Evolutionary conservation across 2,329 filamentous ascomycete species (phyloP), one percentile per base, ranked within the genome.

Genomic region (Epichloe brachyelytri): DNA sequence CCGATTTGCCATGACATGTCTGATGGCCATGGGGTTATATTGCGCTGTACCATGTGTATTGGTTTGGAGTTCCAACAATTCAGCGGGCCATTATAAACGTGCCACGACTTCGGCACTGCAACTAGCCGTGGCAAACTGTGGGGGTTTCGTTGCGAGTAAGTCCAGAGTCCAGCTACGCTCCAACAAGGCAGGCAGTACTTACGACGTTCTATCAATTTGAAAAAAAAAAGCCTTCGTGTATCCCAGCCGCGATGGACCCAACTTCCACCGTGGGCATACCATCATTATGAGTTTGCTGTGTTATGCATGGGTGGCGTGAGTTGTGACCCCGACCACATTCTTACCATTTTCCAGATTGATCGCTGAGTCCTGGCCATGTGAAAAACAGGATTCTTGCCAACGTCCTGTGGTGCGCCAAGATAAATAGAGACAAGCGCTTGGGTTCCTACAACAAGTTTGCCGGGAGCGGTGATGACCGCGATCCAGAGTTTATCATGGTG

Each of bases 11-110:
- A 83, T 83, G 78, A 83, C 80, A 0, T 82, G 82, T 58, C 67
- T 85, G 50, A 83, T 84, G 79, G 78, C 81, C 0, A 77, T 75
- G 0, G 82, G 82, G 10, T 71, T 83, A 60, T 85, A 83, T 60
- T 71, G 73, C 44, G 78, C 76, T 41, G 79, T 84, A 0, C 81
- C 82, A 0, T 77, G 75, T 17, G 75, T 83, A 3, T 66, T 85
- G 10, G 80, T 76, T 1, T 85, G 82, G 81, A 77, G 81, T 54
- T 77, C 78, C 2, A 85, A 85, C 60, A 85, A 85, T 60, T 80
- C 76, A 0, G 80, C 81, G 0, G 80, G 78, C 0, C 82, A 86
- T 60, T 86, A 85, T 60, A 86, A 86, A 62, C 69, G 83, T 14
- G 82, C 83, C 0, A 85, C 82, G 0, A 82, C 82, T 0, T 78